These are phyloP conservation scores for Cutaneotrichosporon cutaneum DNA, from an alignment of 1,284 basidiomycete species.

Conservation along the genomic window DNA sequence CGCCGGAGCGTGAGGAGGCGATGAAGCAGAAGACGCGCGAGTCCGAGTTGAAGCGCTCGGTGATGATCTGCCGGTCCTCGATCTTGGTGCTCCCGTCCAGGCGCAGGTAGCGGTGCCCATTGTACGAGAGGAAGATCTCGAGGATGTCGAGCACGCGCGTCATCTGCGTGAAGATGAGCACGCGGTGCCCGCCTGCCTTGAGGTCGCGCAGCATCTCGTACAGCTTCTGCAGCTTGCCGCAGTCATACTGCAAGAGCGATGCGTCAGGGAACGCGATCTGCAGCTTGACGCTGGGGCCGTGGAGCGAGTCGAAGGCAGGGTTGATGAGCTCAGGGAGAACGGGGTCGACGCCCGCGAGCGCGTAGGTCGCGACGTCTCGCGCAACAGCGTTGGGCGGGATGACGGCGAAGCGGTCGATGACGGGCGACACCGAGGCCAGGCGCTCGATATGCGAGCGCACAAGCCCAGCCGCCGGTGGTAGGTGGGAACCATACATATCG, in stretches of 20 bases:
- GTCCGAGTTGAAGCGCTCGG: slow-evolving; percentile 95
- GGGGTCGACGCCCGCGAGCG: slow-evolving; percentile 42
- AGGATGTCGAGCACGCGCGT: slow-evolving; percentile 90
- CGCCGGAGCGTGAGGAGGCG: slow-evolving; percentile 86
- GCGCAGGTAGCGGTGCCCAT: slow-evolving; percentile 89
- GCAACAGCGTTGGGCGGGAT: slow-evolving; percentile 79
- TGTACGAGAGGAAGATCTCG: slow-evolving; percentile 88
- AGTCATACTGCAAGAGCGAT: slow-evolving; percentile 89
- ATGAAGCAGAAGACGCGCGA: slow-evolving; percentile 90
- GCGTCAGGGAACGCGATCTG: slow-evolving; percentile 94
- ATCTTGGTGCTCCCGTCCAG: slow-evolving; percentile 94
- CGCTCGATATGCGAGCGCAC: slow-evolving; percentile 68
- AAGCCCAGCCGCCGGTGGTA: slow-evolving; percentile 50
- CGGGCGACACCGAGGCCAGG: slow-evolving; percentile 59
- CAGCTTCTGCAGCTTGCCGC: slow-evolving; percentile 89
- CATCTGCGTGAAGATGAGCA: slow-evolving; percentile 98
- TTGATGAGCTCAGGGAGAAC: slow-evolving; percentile 40
- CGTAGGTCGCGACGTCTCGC: slow-evolving; percentile 63
- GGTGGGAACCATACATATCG: slow-evolving; percentile 51
- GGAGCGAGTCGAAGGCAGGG: slow-evolving; percentile 62
- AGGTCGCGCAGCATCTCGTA: slow-evolving; percentile 74
- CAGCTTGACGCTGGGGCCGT: slow-evolving; percentile 77
- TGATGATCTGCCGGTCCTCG: slow-evolving; percentile 91
- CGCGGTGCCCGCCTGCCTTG: slow-evolving; percentile 81
- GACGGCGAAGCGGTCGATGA: slow-evolving; percentile 76